Evolutionary conservation across 2,329 filamentous ascomycete species (phyloP).

Genomic region (Ambrosiella cleistominuta): DNA sequence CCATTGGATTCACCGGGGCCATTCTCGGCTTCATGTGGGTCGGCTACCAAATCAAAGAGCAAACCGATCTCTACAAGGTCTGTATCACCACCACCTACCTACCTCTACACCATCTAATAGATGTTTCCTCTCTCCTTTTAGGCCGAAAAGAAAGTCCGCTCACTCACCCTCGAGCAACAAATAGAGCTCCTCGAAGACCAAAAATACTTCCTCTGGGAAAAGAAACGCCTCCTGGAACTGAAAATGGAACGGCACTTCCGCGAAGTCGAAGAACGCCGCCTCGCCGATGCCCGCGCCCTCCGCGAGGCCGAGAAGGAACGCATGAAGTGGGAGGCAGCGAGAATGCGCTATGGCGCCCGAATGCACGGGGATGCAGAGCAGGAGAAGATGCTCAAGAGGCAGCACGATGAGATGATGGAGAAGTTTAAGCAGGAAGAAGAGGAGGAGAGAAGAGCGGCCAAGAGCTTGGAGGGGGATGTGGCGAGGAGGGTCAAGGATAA

Average conservation of each 20-base stretch:
- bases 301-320: not conserved
- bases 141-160: conserved; percentile 22
- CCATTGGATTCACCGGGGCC: conserved; percentile 29
- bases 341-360: conserved; percentile 1
- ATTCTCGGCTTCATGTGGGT: conserved; percentile 30
- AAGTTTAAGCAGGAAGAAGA: not conserved
- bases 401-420: not conserved
- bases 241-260: not conserved
- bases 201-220: conserved; percentile 16
- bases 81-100: conserved; percentile 6
- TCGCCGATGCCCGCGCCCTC: not conserved
- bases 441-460: not conserved
- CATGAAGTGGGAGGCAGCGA: not conserved
- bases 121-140: conserved; percentile 8
- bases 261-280: not conserved
- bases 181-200: conserved; percentile 28
- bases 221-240: not conserved
- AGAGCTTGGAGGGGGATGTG: not conserved
- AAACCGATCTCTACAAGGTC: conserved; percentile 29
- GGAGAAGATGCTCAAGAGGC: not conserved
- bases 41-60: conserved; percentile 31
- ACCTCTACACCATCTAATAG: not conserved
- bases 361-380: not conserved
- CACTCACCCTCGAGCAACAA: conserved; percentile 25
- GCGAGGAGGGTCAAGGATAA: not conserved